Conservation (phyloP, 2,329 filamentous ascomycete genomes). For the Aspergillus viridinutans region DNA sequence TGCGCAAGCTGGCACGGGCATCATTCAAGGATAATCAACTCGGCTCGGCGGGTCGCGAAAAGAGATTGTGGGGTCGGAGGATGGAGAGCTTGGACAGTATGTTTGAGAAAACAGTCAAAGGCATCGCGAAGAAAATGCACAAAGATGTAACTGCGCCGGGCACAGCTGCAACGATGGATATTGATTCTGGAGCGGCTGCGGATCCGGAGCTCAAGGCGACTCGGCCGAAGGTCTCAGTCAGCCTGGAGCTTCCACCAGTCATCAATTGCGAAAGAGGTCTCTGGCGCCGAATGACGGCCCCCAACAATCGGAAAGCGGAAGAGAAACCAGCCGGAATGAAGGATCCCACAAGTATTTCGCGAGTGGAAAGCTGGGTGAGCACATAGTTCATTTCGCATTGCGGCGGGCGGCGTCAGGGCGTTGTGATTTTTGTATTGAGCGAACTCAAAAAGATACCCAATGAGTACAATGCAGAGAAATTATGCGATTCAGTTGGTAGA, state of each 20-base stretch:
- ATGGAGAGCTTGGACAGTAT: conserved; percentile 44
- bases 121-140: conserved; percentile 41
- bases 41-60: conserved; percentile 40
- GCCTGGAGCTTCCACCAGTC: conserved; percentile 44
- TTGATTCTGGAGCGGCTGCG: conserved; percentile 21
- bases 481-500: background rate
- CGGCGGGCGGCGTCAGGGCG: conserved; percentile 12
- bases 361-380: conserved; percentile 21
- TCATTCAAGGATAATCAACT: conserved; percentile 39
- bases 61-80: conserved; percentile 36
- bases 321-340: conserved; percentile 28
- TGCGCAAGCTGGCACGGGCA: conserved; percentile 57
- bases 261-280: conserved; percentile 60
- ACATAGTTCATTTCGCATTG: conserved; percentile 15
- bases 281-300: conserved; percentile 49
- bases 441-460: conserved; percentile 33
- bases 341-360: conserved; percentile 17
- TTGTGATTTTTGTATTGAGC: conserved; percentile 17
- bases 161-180: conserved; percentile 27
- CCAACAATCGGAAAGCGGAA: conserved; percentile 30
- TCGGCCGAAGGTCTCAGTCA: conserved; percentile 24
- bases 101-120: conserved; percentile 55
- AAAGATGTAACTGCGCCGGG: conserved; percentile 24
- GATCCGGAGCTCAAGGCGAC: conserved; percentile 25
- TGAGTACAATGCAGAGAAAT: conserved; percentile 12